phyloP scores from a whole-genome alignment of 148 eudicot genomes.

The Amaranthus hypochondriacus region DNA sequence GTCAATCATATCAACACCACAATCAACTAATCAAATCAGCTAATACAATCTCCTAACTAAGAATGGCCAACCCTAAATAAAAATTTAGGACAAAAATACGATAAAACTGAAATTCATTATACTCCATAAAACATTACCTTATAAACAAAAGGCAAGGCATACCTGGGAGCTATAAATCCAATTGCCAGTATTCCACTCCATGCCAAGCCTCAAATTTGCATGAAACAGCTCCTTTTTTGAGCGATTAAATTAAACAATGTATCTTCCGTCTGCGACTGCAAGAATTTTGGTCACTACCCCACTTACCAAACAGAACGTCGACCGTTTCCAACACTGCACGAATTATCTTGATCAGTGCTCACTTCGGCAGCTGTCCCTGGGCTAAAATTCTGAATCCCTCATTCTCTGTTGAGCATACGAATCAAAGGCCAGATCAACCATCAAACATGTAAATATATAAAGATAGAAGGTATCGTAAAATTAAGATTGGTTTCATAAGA shows the following conservation, averaged over 20 bases:
- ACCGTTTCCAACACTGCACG: slow-evolving; percentile 41
- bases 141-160: slow-evolving; percentile 2
- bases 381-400: slow-evolving; percentile 25
- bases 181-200: slow-evolving; percentile 34
- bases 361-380: slow-evolving; percentile 40
- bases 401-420: slow-evolving; percentile 32
- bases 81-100: background rate
- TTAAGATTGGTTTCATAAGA: slow-evolving; percentile 20
- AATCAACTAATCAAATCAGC: background rate
- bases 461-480: slow-evolving; percentile 18
- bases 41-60: too few relatives aligned
- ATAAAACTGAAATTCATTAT: background rate
- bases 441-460: slow-evolving; percentile 21
- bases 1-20: background rate
- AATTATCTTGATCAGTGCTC: slow-evolving; percentile 33
- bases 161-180: slow-evolving; percentile 44
- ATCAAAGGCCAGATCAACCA: slow-evolving; percentile 31
- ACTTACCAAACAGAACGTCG: slow-evolving; percentile 42
- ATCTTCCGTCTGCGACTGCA: slow-evolving; percentile 36
- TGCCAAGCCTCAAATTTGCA: slow-evolving; percentile 36
- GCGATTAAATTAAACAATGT: slow-evolving; percentile 38
- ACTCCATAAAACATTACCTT: background rate
- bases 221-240: slow-evolving; percentile 35
- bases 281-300: slow-evolving; percentile 40
- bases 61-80: too few relatives aligned